Base-by-base conservation (phyloP, 495 filamentous ascomycete genomes). In the Tricharina praecox region DNA sequence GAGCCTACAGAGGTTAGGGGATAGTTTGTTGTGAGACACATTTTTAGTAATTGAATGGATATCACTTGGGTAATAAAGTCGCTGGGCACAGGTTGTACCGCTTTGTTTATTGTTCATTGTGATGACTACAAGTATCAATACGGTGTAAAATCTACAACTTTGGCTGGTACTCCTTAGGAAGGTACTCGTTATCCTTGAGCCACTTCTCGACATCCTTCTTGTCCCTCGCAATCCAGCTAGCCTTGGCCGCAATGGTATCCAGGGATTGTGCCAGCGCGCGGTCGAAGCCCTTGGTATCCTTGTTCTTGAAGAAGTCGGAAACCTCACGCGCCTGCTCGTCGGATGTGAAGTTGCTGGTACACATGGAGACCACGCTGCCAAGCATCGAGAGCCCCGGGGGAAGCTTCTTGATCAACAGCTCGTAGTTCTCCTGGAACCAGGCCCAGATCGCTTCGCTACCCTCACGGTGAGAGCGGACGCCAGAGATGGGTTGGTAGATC, bases 371-470 rank as follows among this genome's bases (percentile, higher is more conserved):
- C 51, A 96, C 74, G 8, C 74, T 75, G 24, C 87, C 81, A 49
- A 96, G 72, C 79, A 96, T 92, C 37, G 76, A 75, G 23, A 90
- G 66, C 25, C 77, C 75, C 23, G 90, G 82, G 42, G 88, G 85
- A 32, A 85, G 68, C 58, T 81, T 82, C 71, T 81, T 75, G 64
- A 75, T 70, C 24, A 96, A 66, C 18, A 69, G 67, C 9, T 82
- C 79, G 85, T 87, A 97, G 68, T 94, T 88, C 46, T 76, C 68
- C 59, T 77, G 81, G 67, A 92, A 69, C 82, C 83, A 96, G 36
- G 51, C 57, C 74, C 81, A 96, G 48, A 94, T 68, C 9, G 79
- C 81, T 47, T 83, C 70, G 39, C 88, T 80, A 56, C 90, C 90
- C 37, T 76, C 73, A 3, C 72, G 65, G 60, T 93, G 82, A 54